Conservation (phyloP, 2,329 filamentous ascomycete species). For the Didymella glomerata region DNA sequence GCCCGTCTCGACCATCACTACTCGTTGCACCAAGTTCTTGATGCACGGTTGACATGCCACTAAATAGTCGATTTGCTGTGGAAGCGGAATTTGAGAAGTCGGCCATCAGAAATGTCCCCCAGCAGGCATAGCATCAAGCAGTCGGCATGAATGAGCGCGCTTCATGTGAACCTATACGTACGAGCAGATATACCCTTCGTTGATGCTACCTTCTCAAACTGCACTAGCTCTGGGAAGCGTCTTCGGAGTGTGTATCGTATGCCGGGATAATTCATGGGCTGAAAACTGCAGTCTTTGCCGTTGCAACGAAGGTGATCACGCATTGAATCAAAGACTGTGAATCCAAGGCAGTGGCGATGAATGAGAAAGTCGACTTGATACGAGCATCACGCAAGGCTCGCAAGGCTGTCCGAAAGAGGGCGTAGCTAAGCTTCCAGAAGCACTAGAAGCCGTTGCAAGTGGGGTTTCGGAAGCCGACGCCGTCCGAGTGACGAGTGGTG, state of each 20-base stretch:
- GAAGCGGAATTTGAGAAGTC: too few relatives aligned
- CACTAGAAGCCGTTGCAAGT: slow-evolving; percentile 5
- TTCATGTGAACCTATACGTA: background rate
- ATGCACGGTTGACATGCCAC: too few relatives aligned
- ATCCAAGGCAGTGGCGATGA: background rate
- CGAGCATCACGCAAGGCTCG: background rate
- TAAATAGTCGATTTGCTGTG: too few relatives aligned
- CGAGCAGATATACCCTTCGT: background rate
- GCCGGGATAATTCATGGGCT: too few relatives aligned
- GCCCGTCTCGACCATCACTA: too few relatives aligned
- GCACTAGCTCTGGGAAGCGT: background rate
- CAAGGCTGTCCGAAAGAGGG: background rate
- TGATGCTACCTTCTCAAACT: background rate
- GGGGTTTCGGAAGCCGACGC: slow-evolving; percentile 6
- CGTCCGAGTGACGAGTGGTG: slow-evolving; percentile 2
- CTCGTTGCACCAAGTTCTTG: background rate
- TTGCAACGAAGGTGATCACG: background rate
- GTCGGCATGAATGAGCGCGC: too few relatives aligned
- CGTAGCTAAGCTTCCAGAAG: slow-evolving; percentile 10
- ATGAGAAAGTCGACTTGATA: background rate
- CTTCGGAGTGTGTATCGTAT: too few relatives aligned
- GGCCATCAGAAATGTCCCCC: too few relatives aligned
- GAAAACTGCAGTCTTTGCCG: background rate
- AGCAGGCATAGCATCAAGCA: background rate
- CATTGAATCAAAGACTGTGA: background rate